Evolutionary conservation across 2,329 filamentous ascomycete genomes (phyloP), one percentile per base, ranked within the genome.

Genomic region (Cordyceps farinosa): DNA sequence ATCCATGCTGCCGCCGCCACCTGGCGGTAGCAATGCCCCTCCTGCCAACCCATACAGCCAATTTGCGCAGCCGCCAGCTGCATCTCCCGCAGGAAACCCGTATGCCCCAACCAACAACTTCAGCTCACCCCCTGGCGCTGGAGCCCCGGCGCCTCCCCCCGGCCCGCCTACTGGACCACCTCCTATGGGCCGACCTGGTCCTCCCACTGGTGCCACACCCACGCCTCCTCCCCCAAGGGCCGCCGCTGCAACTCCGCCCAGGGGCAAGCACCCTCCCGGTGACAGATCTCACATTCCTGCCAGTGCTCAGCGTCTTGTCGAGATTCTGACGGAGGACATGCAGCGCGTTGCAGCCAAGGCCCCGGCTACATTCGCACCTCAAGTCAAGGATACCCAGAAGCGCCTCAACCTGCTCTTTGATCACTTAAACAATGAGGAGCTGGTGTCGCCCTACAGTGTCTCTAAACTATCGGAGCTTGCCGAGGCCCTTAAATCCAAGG

Each of bases 381-480:
- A 98, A 74, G 92, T 99, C 27, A 90, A 92, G 70, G 95, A 98
- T 74, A 95, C 93, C 2, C 91, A 97, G 74, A 97, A 97, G 78
- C 88, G 95, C 34, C 83, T 99, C 64, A 91, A 90, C 70, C 88
- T 97, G 56, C 81, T 99, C n/a, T 98, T 97, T 74, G 94, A 99
- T 73, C 92, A 97, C 75, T 82, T 99, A 53, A 99, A 98, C 82
- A 98, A 98, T 68, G 90, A 93, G 72, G 93, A 98, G 71, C 81
- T 97, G 47, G 82, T 98, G 61, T 90, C 90, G 78, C 85, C 90
- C 1, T 88, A 90, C 70, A 97, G 90, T 0, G 84, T 93, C 56
- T 81, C 85, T 65, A 82, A 88, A 72, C 80, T 93, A 69, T 80
- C 82, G 9, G 79, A 87, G 69, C 78, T 92, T 36, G 84, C 90